A percentile compares a stretch with the other conserved stretches of the same genome.
Evolutionary conservation across 2,329 filamentous ascomycete species (phyloP).

Genomic region (Ascochyta pisi): DNA sequence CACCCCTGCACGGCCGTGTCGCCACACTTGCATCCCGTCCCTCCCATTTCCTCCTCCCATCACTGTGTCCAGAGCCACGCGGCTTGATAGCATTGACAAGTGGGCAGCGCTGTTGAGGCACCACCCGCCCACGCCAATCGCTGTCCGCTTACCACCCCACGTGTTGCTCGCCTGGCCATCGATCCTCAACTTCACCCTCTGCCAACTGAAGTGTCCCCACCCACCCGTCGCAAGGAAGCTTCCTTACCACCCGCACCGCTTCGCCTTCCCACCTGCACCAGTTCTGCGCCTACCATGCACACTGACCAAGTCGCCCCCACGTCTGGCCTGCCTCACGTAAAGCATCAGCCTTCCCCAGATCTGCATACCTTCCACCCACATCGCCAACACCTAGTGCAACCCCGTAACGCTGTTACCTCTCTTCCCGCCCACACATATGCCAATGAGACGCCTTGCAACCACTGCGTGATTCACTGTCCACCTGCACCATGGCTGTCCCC

Average conservation of each 20-base stretch:
- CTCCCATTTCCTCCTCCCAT: constrained; percentile 4
- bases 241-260: constrained; percentile 31
- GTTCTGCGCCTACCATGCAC: constrained; percentile 19
- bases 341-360: constrained; percentile 30
- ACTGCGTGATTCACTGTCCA: background rate
- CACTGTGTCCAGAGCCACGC: constrained; percentile 4
- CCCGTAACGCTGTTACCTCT: background rate
- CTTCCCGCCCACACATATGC: background rate
- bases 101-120: constrained; percentile 17
- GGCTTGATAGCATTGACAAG: constrained; percentile 18
- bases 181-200: constrained; percentile 20
- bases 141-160: constrained; percentile 28
- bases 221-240: constrained; percentile 19
- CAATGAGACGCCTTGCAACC: background rate
- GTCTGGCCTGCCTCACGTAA: constrained; percentile 25
- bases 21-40: constrained; percentile 18
- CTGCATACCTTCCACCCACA: background rate
- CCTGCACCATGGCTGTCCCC: constrained; percentile 40
- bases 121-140: constrained; percentile 30
- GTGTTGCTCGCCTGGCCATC: constrained; percentile 26
- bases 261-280: constrained; percentile 19
- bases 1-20: constrained; percentile 23
- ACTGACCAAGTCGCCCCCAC: constrained; percentile 31
- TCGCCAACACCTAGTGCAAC: background rate
- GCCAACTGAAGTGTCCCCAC: constrained; percentile 22